Evolutionary conservation across 495 filamentous ascomycete genomes (phyloP).

Genomic region (Xylaria grammica): DNA sequence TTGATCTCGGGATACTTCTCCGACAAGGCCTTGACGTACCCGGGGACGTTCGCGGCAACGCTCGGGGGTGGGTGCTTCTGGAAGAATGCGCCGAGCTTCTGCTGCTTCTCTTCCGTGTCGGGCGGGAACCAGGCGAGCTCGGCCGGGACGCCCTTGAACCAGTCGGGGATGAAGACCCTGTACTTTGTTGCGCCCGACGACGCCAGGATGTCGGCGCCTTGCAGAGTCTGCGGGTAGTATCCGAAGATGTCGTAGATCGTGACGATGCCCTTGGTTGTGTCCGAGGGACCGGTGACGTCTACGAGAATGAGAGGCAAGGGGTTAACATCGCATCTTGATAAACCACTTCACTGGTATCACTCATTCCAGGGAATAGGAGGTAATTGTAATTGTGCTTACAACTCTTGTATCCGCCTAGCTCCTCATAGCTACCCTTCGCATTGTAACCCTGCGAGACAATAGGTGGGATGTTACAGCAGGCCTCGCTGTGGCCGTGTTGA

Average conservation of each 20-base stretch:
- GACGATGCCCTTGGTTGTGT: constrained; percentile 64
- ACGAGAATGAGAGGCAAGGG: neutral
- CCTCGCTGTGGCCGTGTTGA: constrained; percentile 61
- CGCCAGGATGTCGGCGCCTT: constrained; percentile 74
- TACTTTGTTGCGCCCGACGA: constrained; percentile 57
- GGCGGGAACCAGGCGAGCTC: constrained; percentile 72
- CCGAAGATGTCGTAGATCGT: constrained; percentile 77
- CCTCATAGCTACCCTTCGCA: constrained; percentile 68
- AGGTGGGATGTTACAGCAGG: constrained; percentile 76
- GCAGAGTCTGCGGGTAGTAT: constrained; percentile 69
- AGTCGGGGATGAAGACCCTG: constrained; percentile 70
- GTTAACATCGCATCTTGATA: neutral
- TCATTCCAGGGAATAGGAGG: neutral
- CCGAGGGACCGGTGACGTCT: constrained; percentile 67
- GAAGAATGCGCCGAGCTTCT: constrained; percentile 80
- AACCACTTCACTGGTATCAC: too few relatives aligned
- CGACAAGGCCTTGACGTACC: constrained; percentile 61
- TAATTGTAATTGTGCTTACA: constrained; percentile 50
- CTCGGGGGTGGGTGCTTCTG: constrained; percentile 64
- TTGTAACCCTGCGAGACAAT: constrained; percentile 65
- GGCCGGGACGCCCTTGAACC: constrained; percentile 64
- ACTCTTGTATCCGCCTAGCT: constrained; percentile 68
- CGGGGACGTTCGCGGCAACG: constrained; percentile 67
- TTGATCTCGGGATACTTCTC: constrained; percentile 64
- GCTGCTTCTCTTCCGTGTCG: constrained; percentile 77